Base-by-base conservation (phyloP, 345 rosid species). In the Gynandropsis gynandra region DNA sequence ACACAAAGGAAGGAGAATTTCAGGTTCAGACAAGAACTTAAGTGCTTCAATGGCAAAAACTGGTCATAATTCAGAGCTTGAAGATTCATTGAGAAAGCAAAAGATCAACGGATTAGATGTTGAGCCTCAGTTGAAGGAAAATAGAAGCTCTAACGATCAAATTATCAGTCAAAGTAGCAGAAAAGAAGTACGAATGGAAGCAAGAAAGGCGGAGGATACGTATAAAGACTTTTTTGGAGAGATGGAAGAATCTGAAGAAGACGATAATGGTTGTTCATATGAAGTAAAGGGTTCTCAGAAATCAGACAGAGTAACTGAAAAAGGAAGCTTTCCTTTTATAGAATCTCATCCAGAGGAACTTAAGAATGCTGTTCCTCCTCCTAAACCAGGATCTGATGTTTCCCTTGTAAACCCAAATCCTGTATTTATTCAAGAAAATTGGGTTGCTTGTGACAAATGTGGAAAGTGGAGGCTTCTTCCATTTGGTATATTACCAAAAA, bases 371-470 rank as follows among this genome's bases (percentile, higher is more conserved):
- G 71, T 62, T 50, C 54, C 78, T 38, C 69, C 48, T 70, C 54
- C 59, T 51, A 73, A 62, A 41, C 58, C 67, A 18, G 52, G 68
- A 42, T 62, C 68, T 65, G 89, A 74, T 75, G 66, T 68, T 62
- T 68, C 65, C 58, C 72, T 61, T 36, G 51, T 57, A 44, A 49
- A 76, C 40, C 52, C 61, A 3, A 73, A 69, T 48, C 75, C 97
- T 16, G 70, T 74, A 50, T 45, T 77, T 50, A 73, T 74, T 71
- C 32, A 76, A 66, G 94, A 92, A 44, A 70, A 82, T 58, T 88
- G 97, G 97, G 95, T 93, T 57, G 56, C 71, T 44, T 93, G 99
- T 65, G 97, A 85, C 73, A 80, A 79, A 72, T 93, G 99, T 68
- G 78, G 68, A 66, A 76, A 67, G 58, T 88, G 95, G 97, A 81